phyloP scores from a whole-genome alignment of 805 yeast genomes.

The Wickerhamiella kurtzmanii region DNA sequence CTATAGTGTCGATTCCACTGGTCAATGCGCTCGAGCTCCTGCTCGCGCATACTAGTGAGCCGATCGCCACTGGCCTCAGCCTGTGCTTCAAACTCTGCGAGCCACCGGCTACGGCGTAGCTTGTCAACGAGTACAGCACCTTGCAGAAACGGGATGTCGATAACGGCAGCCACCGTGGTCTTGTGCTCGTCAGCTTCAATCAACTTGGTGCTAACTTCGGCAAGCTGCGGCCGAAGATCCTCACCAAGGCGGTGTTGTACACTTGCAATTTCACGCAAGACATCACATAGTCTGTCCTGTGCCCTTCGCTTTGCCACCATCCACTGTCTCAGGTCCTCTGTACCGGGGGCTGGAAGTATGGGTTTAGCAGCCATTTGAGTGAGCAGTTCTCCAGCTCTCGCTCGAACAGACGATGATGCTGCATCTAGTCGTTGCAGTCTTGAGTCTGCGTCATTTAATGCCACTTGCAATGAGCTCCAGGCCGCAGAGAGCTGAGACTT shows the following conservation, averaged over 20 bases:
- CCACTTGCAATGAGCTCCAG: neutral
- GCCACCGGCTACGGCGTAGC: slow-evolving; percentile 24
- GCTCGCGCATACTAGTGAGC: slow-evolving; percentile 43
- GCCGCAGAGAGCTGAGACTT: slow-evolving; percentile 4
- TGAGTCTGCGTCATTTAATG: neutral
- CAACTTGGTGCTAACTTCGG: slow-evolving; percentile 16
- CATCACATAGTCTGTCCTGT: slow-evolving; percentile 6
- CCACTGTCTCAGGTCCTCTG: neutral
- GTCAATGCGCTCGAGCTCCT: slow-evolving; percentile 30
- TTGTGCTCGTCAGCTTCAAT: slow-evolving; percentile 21
- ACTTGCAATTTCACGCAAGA: slow-evolving; percentile 15
- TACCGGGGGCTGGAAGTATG: neutral
- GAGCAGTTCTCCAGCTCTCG: neutral
- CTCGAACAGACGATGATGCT: neutral
- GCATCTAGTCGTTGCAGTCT: neutral
- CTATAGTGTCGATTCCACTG: slow-evolving; percentile 51
- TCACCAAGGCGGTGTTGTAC: slow-evolving; percentile 21
- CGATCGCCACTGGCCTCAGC: slow-evolving; percentile 41
- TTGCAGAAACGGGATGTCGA: slow-evolving; percentile 27
- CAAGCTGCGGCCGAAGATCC: slow-evolving; percentile 20
- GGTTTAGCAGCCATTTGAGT: neutral
- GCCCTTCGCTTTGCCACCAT: neutral
- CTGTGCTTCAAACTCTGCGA: slow-evolving; percentile 15
- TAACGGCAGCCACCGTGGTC: slow-evolving; percentile 23
- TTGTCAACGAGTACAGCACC: slow-evolving; percentile 28